Conservation (phyloP, 805 yeast genomes). For the Kodamaea laetipori region DNA sequence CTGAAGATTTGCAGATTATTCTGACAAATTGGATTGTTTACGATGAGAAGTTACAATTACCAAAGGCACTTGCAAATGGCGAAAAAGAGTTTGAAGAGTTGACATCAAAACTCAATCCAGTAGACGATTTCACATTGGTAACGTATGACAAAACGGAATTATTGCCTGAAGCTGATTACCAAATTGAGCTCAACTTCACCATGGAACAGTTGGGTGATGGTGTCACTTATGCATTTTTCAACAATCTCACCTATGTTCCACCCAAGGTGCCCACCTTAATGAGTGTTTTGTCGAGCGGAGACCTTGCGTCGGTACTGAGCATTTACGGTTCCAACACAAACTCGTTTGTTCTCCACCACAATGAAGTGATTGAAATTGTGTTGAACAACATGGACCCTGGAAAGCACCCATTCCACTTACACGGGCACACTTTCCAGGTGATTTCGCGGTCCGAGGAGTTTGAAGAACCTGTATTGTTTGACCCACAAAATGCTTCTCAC, state of each 20-base stretch:
- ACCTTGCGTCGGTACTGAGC: constrained; percentile 51
- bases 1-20: constrained; percentile 55
- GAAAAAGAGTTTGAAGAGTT: constrained; percentile 42
- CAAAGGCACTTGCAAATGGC: constrained; percentile 28
- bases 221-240: constrained; percentile 74
- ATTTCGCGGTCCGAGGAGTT: constrained; percentile 53
- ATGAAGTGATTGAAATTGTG: constrained; percentile 72
- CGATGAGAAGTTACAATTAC: constrained; percentile 31
- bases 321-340: constrained; percentile 77
- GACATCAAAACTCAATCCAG: constrained; percentile 23
- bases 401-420: constrained; percentile 78
- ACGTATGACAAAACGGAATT: constrained; percentile 59
- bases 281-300: constrained; percentile 59
- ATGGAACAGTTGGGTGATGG: constrained; percentile 78
- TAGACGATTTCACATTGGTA: constrained; percentile 77
- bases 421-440: constrained; percentile 71
- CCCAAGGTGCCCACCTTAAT: constrained; percentile 74
- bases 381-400: constrained; percentile 80
- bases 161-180: constrained; percentile 63
- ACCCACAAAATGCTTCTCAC: constrained; percentile 42
- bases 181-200: constrained; percentile 56
- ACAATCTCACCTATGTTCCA: constrained; percentile 59
- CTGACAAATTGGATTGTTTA: constrained; percentile 60
- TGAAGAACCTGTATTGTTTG: constrained; percentile 55
- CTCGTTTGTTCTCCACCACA: constrained; percentile 57